Evolutionary conservation across 495 filamentous ascomycete genomes (phyloP), one percentile per base, ranked within the genome.

Genomic region (Amphirosellinia nigrospora): DNA sequence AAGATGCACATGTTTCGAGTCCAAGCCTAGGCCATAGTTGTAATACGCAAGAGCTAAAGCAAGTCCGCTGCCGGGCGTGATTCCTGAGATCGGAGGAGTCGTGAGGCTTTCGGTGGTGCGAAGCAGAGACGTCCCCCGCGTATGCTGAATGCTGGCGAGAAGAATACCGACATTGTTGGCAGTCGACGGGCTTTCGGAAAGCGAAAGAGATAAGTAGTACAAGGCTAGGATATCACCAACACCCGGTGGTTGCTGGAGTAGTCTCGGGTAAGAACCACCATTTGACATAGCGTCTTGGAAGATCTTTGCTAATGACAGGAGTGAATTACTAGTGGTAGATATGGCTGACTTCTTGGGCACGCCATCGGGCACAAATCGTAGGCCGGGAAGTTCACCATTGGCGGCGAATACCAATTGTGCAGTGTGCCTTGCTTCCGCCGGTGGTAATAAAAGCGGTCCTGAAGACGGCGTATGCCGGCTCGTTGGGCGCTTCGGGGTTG

Each of bases 81-180:
- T 90, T 3, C 96, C 96, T 16, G 93, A 91, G 59, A 96, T 91
- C 38, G 85, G 81, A 38, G 86, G 83, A 55, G 74, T 43, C 66
- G 56, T 70, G 67, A 58, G 36, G 55, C 71, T 80, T 39, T 78
- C 72, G 43, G 61, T 32, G 11, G 76, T 59, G 13, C 77, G 62
- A 26, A 73, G 56, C 28, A 77, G 82, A 72, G 87, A 78, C 8
- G 87, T 81, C 32, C 69, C 56, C 48, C 64, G 75, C 41, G 89
- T 86, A 72, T 97, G 93, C 71, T 98, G 96, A 21, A 99, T 92
- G 58, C 96, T 93, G 2, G 96, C 96, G 36, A 99, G 87, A 38
- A 99, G 83, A 64, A 99, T 99, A 5, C 96, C 96, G 50, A 99
- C 96, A 78, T 99, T 99, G 75, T 99, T 99, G 15, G 96, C 96